Evolutionary conservation across 495 filamentous ascomycete species (phyloP).

Genomic region (Aspergillus leporis): DNA sequence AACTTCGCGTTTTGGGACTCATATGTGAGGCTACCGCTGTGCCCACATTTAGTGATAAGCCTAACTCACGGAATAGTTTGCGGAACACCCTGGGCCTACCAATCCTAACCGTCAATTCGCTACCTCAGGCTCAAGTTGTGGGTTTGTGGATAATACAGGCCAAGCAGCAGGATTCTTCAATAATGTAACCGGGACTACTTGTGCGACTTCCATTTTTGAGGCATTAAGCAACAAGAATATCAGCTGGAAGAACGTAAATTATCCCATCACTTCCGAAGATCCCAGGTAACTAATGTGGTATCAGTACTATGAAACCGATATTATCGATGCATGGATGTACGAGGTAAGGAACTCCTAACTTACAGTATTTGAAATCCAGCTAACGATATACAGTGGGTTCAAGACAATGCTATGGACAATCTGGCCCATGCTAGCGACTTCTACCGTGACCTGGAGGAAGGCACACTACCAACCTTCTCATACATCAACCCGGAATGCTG

Average conservation of each 20-base stretch:
- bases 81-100: slow-evolving; percentile 43
- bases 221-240: slow-evolving; percentile 34
- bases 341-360: slow-evolving; percentile 21
- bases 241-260: slow-evolving; percentile 38
- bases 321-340: slow-evolving; percentile 42
- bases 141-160: slow-evolving; percentile 33
- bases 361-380: not conserved
- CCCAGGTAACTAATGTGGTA: slow-evolving; percentile 3
- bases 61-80: slow-evolving; percentile 26
- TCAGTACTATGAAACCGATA: slow-evolving; percentile 46
- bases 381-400: slow-evolving; percentile 31
- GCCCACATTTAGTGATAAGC: not conserved
- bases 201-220: slow-evolving; percentile 38
- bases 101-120: slow-evolving; percentile 44
- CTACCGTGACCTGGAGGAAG: slow-evolving; percentile 44
- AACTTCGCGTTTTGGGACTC: slow-evolving; percentile 46
- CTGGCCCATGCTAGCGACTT: slow-evolving; percentile 43
- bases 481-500: slow-evolving; percentile 54
- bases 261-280: not conserved
- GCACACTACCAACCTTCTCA: slow-evolving; percentile 44
- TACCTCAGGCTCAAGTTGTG: slow-evolving; percentile 38
- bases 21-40: slow-evolving; percentile 24
- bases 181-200: slow-evolving; percentile 40
- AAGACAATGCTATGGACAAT: slow-evolving; percentile 40
- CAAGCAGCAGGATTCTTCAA: slow-evolving; percentile 35